Base-by-base conservation (phyloP, 805 yeast genomes). In the Kodamaea kaohsiungensis region DNA sequence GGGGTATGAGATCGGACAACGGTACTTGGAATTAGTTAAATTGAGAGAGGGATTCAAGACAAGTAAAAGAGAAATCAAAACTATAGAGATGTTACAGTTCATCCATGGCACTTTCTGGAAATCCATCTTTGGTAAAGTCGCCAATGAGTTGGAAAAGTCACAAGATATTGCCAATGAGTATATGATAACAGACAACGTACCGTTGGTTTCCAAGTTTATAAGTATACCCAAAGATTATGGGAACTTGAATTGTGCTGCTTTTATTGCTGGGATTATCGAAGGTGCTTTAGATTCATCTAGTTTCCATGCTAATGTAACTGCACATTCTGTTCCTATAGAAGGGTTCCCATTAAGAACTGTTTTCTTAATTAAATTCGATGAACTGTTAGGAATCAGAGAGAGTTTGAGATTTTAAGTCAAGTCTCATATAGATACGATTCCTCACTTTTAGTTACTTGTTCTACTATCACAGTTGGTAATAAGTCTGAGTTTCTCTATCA, bases 231-330 rank as follows among this genome's bases (percentile, higher is more conserved):
- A 82, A 60, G 96, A 91, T 59, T 84, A 87, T 64, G 85, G 88
- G 9, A 85, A 85, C 57, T 77, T 90, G 62, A 89, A 88, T 64
- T 88, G 95, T 64, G 85, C 87, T 13, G 92, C 96, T 0, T 89
- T 88, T 65, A 82, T 86, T 1, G 96, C 96, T 0, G 97, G 97
- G 0, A 79, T 91, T 13, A 78, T 90, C 42, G 96, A 91, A 66
- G 96, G 96, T 0, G 85, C 90, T 1, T 72, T 91, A 54, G 95
- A 88, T 62, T 77, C 87, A 3, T 76, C 89, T 1, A 85, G 84
- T 58, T 89, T 89, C 64, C 84, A 80, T 52, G 91, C 93, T 12
- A 76, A 73, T 46, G 96, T 91, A 7, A 82, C 88, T n/a, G 96
- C 97, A 1, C 96, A 91, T 64, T 79, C 86, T 0, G 89, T 86